These are phyloP conservation scores for Aspergillus leporis DNA, from an alignment of 495 filamentous ascomycete genomes.

Conservation along the genomic window DNA sequence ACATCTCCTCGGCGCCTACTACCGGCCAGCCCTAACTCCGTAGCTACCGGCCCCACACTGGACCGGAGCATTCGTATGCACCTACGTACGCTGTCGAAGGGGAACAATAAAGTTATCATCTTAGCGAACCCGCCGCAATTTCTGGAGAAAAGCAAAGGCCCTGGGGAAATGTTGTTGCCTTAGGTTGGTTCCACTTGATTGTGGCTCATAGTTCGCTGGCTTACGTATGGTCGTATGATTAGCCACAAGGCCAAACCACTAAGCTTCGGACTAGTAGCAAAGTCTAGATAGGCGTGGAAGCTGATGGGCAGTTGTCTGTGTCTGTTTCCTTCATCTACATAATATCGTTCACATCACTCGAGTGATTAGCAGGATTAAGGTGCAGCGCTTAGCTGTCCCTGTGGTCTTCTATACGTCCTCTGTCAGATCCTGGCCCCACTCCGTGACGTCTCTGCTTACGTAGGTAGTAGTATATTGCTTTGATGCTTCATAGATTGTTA, in stretches of 20 bases:
- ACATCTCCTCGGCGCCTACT: neutral
- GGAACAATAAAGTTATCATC: slow-evolving; percentile 9
- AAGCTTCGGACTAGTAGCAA: slow-evolving; percentile 3
- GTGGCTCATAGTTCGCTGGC: slow-evolving; percentile 7
- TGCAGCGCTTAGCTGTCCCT: slow-evolving; percentile 1
- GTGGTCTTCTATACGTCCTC: slow-evolving; percentile 10
- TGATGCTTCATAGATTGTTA: neutral
- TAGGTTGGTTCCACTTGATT: neutral
- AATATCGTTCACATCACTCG: neutral
- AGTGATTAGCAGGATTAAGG: neutral
- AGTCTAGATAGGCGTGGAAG: slow-evolving; percentile 4
- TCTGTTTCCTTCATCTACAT: neutral
- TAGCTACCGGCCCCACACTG: slow-evolving; percentile 16
- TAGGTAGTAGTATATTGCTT: slow-evolving; percentile 9
- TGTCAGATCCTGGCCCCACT: slow-evolving; percentile 21
- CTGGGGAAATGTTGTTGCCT: slow-evolving; percentile 8
- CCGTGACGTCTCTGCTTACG: slow-evolving; percentile 29
- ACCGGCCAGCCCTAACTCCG: neutral
- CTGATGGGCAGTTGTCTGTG: neutral
- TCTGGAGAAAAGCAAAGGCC: slow-evolving; percentile 6
- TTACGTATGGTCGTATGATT: slow-evolving; percentile 11
- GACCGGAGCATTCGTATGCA: slow-evolving; percentile 25
- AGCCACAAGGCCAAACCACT: slow-evolving; percentile 5
- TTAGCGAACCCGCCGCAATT: slow-evolving; percentile 5
- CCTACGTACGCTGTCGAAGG: slow-evolving; percentile 22